These are phyloP conservation scores for Termitomyces sp. DNA, from an alignment of 768 basidiomycete genomes.

Conservation along the genomic window DNA sequence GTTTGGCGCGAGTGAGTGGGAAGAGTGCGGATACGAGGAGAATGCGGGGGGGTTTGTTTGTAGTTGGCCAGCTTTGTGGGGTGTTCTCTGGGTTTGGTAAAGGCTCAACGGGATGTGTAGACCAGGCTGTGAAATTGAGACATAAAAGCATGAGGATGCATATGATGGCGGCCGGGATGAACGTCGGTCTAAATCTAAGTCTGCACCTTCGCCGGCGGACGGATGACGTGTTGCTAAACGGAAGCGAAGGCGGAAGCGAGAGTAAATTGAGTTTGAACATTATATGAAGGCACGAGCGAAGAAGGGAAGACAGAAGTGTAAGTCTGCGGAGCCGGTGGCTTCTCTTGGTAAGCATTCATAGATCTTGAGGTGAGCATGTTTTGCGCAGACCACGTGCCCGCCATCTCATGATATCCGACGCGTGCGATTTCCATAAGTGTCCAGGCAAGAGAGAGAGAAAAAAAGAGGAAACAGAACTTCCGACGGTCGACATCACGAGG, in stretches of 20 bases:
- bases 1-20: constrained; percentile 45
- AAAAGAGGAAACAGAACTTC: no score
- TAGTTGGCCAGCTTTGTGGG: neutral
- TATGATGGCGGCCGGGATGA: neutral
- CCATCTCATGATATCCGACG: no score
- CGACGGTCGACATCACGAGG: no score
- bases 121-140: neutral
- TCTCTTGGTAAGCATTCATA: no score
- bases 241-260: neutral
- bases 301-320: neutral
- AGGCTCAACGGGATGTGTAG: neutral
- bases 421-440: no score
- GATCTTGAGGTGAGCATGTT: no score
- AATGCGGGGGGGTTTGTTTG: constrained; percentile 19
- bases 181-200: neutral
- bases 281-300: neutral
- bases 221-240: neutral
- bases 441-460: no score
- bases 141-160: neutral
- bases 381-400: no score
- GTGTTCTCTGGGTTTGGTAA: neutral
- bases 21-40: constrained; percentile 53
- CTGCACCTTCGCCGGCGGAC: neutral
- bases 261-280: neutral
- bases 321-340: no score